Evolutionary conservation across 139 green algal species (phyloP).

Genomic region (Nannochloris sp.): DNA sequence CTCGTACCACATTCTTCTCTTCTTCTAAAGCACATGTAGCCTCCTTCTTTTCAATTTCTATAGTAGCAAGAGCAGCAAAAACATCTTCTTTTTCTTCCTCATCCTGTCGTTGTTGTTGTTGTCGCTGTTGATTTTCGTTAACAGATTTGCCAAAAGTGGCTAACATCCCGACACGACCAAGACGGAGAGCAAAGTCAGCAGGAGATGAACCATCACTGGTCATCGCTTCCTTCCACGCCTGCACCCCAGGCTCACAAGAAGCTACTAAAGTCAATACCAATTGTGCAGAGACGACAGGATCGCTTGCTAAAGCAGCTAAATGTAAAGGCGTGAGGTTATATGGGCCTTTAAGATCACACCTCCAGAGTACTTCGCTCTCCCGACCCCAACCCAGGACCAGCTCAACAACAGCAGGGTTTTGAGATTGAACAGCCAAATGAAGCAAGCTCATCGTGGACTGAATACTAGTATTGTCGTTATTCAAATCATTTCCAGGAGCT

Average conservation of each 20-base stretch:
- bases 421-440: slow-evolving; percentile 28
- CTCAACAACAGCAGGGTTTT: background rate
- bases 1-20: background rate
- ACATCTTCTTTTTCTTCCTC: too few species aligned
- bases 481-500: background rate
- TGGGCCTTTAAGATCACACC: slow-evolving; percentile 3
- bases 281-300: background rate
- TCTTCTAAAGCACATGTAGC: background rate
- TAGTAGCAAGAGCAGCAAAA: too few species aligned
- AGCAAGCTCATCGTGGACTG: slow-evolving; percentile 23
- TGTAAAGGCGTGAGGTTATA: slow-evolving; percentile 30
- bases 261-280: slow-evolving; percentile 10
- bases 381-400: slow-evolving; percentile 21
- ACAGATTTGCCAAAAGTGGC: background rate
- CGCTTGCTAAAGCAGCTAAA: slow-evolving; percentile 17
- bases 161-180: background rate
- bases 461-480: background rate
- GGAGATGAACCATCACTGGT: background rate
- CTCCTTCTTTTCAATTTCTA: too few species aligned
- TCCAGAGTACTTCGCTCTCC: slow-evolving; percentile 3
- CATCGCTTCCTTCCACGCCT: slow-evolving; percentile 1
- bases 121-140: too few species aligned
- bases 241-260: slow-evolving; percentile 1
- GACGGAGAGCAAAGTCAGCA: background rate
- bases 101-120: too few species aligned